Base-by-base conservation (phyloP, 495 filamentous ascomycete species). In the Penicillium herquei region DNA sequence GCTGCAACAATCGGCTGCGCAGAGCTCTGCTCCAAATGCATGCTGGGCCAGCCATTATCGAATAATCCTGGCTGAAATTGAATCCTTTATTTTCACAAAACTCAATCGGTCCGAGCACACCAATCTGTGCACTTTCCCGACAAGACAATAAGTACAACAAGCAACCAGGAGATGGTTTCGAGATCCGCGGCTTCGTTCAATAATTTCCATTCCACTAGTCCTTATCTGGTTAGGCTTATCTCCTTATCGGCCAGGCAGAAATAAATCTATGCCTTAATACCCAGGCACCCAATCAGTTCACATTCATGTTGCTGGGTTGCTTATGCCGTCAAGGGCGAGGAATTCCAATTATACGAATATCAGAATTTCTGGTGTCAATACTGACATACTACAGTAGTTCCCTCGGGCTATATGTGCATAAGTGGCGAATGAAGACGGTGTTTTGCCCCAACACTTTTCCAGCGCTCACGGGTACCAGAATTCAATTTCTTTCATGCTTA, bases 11-110 rank as follows among this genome's bases (percentile, higher is more conserved):
- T 64, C 58, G 54, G 31, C 60, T 66, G 55, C 63, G 65, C 52
- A 64, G 45, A 62, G 60, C 58, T 62, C 65, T 68, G 51, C 57
- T 57, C 60, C 57, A 53, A 41, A 53, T 52, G 31, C 57, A 59
- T 17, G 52, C 58, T 41, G 64, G 53, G 13, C 49, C 21, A 16
- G 55, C 49, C 64, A 67, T 67, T 41, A 39, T 55, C 55, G 32
- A 30, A 7, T 40, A 35, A 47, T 35, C 17, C 14, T 17, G 33
- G 34, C 31, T 16, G 34, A 55, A 47, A n/a, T 18, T 40, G 44
- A 40, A 3, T 2, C 11, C 18, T 46, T n/a, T 11, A 14, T 3
- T 7, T 35, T 14, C 42, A 41, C 31, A 7, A 17, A 30, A 31
- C 11, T 39, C 16, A 17, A 35, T 8, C 8, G 33, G 40, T 17